Evolutionary conservation across 306 rosid species (phyloP), one percentile per base, ranked within the genome.

Genomic region (Benincasa hispida): DNA sequence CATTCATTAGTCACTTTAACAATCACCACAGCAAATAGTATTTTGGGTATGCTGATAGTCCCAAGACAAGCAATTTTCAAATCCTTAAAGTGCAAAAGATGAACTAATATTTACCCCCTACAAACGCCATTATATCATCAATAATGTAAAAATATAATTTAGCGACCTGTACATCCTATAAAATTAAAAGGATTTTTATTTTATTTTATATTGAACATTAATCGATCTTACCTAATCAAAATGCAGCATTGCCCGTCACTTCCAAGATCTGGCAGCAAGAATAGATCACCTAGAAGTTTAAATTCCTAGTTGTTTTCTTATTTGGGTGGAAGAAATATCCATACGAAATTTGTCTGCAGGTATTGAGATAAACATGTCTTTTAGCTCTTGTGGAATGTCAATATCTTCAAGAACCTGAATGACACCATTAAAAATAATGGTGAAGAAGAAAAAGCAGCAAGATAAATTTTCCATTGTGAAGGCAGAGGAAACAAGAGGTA

Each of bases 241-340:
- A 21, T 68, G 53, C 2, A 22, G 54, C 75, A 42, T 42, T 68
- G 75, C 21, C 4, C 0, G 34, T 42, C 56, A 42, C 55, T 68
- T 39, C n/a, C 54, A 21, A 37, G 50, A 21, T 67, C 77, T 18
- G 6, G 59, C 57, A 22, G 58, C 61, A 51, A 32, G 55, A 13
- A 45, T 45, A 4, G 54, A 17, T 27, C 78, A 22, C 28, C n/a
- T 9, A 27, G 53, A n/a, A 56, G 63, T 47, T 90, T 80, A 90
- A 68, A 84, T 77, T 79, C 85, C 91, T 54, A 87, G 85, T 67
- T 74, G 80, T 70, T 85, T 85, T 79, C 97, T 87, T 60, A 94
- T 65, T 39, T 91, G 96, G 8, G 91, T 85, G 89, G 97, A 94
- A 66, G 98, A 91, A 68, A 94, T 80, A 87, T 94, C 96, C 88